phyloP scores from a whole-genome alignment of 2,329 filamentous ascomycete species.

The Nemania abortiva region DNA sequence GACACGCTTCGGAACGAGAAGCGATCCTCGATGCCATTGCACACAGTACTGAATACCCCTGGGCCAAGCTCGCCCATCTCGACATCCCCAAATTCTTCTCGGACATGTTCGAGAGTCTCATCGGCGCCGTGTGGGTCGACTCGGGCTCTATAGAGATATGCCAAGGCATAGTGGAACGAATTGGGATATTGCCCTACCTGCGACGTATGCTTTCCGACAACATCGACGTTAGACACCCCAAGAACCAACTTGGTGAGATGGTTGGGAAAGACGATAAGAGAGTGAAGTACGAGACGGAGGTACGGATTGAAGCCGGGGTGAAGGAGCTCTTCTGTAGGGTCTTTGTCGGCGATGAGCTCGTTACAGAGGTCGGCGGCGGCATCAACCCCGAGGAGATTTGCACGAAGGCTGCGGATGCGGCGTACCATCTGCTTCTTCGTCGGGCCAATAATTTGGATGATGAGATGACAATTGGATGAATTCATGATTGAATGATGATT shows the following conservation, averaged over 20 bases:
- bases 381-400: conserved; percentile 64
- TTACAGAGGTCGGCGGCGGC: conserved; percentile 61
- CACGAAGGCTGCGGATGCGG: conserved; percentile 67
- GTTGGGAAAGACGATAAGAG: conserved; percentile 58
- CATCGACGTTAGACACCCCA: conserved; percentile 72
- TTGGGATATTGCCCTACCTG: conserved; percentile 76
- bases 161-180: conserved; percentile 66
- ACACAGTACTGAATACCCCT: conserved; percentile 73
- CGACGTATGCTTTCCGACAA: conserved; percentile 68
- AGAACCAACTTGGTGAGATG: conserved; percentile 74
- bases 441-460: conserved; percentile 8
- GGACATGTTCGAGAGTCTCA: conserved; percentile 82
- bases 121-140: conserved; percentile 89
- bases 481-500: background rate
- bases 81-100: conserved; percentile 82
- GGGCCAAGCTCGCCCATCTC: conserved; percentile 76
- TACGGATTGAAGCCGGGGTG: conserved; percentile 41
- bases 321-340: conserved; percentile 59
- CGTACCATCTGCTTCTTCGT: conserved; percentile 47
- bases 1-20: conserved; percentile 62
- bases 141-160: conserved; percentile 73
- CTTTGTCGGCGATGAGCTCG: conserved; percentile 59
- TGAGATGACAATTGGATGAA: conserved; percentile 21
- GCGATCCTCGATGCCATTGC: conserved; percentile 64
- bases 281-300: conserved; percentile 65